Conservation (phyloP, 768 basidiomycete species). For the Lyophyllum decastes region DNA sequence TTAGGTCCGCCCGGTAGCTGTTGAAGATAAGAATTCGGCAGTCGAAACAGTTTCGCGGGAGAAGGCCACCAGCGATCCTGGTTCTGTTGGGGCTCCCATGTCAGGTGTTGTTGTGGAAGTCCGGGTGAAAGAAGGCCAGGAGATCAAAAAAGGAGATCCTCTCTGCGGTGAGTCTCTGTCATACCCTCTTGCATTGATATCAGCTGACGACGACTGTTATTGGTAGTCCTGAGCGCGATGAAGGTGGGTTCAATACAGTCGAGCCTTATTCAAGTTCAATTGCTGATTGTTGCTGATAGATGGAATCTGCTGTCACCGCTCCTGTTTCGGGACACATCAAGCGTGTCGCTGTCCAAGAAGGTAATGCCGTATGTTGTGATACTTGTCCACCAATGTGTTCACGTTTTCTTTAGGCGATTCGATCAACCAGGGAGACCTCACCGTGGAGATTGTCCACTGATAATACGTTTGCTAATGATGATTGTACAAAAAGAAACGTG, state of each 20-base stretch:
- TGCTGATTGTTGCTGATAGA: conserved; percentile 49
- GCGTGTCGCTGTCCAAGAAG: conserved; percentile 89
- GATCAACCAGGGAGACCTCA: conserved; percentile 91
- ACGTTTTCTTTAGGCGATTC: conserved; percentile 68
- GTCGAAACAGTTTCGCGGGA: conserved; percentile 94
- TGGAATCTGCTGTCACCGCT: conserved; percentile 96
- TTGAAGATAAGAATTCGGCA: conserved; percentile 97
- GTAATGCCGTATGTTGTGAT: conserved; percentile 35
- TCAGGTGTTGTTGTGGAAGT: conserved; percentile 98
- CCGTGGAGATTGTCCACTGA: conserved; percentile 79
- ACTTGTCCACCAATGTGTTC: neutral
- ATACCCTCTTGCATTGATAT: conserved; percentile 9
- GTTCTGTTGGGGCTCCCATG: conserved; percentile 97
- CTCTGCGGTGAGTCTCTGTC: conserved; percentile 68
- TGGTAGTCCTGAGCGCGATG: conserved; percentile 90
- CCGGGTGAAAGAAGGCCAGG: conserved; percentile 94
- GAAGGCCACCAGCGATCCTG: conserved; percentile 91
- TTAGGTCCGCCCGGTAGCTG: conserved; percentile 90
- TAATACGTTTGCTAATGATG: conserved; percentile 7
- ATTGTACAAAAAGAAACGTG: conserved; percentile 5
- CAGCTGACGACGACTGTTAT: conserved; percentile 22
- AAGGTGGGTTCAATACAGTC: conserved; percentile 56
- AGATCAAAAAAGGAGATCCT: conserved; percentile 98
- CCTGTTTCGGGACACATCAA: conserved; percentile 97
- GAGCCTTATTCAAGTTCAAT: neutral